Conservation (phyloP, 116 monocot species). For the Thalassia testudinum region DNA sequence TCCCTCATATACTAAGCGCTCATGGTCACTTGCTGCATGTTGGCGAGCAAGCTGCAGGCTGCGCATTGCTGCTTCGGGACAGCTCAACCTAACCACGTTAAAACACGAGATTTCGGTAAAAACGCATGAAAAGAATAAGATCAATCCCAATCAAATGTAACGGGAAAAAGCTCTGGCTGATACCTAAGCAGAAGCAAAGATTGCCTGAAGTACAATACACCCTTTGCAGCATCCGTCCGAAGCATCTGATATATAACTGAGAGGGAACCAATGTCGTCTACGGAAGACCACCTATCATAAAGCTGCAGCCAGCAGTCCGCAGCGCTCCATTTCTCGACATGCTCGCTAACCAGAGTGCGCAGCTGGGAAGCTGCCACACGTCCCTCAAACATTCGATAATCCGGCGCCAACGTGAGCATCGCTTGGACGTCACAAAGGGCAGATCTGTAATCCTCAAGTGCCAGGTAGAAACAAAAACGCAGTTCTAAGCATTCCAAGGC, state of each 20-base stretch:
- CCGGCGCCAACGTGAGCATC: constrained; percentile 46
- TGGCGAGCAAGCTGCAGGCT: constrained; percentile 60
- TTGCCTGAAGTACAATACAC: constrained; percentile 65
- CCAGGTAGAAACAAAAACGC: constrained; percentile 56
- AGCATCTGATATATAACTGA: constrained; percentile 79
- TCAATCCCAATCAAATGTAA: background rate
- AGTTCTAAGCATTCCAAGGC: constrained; percentile 61
- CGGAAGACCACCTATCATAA: constrained; percentile 73
- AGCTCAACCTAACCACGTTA: constrained; percentile 35
- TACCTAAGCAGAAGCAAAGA: constrained; percentile 79
- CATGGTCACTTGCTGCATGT: constrained; percentile 52
- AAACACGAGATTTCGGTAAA: background rate
- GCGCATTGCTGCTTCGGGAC: constrained; percentile 70
- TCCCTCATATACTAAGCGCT: constrained; percentile 64
- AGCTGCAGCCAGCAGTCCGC: constrained; percentile 80
- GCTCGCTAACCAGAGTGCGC: constrained; percentile 46
- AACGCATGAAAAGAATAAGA: background rate
- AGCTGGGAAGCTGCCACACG: constrained; percentile 52
- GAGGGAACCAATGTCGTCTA: constrained; percentile 75
- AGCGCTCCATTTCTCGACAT: constrained; percentile 60
- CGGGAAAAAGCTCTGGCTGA: background rate
- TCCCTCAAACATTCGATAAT: constrained; percentile 60
- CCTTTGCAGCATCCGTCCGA: constrained; percentile 53
- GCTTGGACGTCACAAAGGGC: constrained; percentile 66
- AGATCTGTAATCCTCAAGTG: constrained; percentile 40